Conservation (phyloP, 2,329 filamentous ascomycete species). For the Cytospora mali region DNA sequence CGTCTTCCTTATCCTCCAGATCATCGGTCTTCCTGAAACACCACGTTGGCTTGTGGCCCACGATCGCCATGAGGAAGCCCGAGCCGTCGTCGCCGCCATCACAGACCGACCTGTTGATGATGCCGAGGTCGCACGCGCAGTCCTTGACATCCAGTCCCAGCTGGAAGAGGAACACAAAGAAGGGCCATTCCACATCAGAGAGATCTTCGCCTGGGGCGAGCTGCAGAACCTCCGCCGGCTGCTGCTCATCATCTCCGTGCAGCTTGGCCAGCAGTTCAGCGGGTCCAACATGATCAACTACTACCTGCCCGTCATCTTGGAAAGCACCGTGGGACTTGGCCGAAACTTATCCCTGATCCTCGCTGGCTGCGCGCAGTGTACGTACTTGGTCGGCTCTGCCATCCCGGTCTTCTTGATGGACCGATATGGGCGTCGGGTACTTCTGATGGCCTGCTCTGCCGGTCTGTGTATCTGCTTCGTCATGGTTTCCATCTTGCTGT, state of each 20-base stretch:
- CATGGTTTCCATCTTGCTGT: constrained; percentile 44
- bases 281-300: constrained; percentile 36
- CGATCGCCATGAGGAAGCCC: constrained; percentile 38
- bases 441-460: constrained; percentile 44
- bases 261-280: constrained; percentile 36
- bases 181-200: constrained; percentile 32
- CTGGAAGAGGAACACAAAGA: constrained; percentile 30
- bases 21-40: constrained; percentile 42
- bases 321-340: constrained; percentile 42
- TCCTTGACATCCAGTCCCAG: constrained; percentile 29
- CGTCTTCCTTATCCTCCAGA: constrained; percentile 40
- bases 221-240: constrained; percentile 34
- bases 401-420: constrained; percentile 47
- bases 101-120: constrained; percentile 29
- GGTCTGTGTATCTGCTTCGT: constrained; percentile 48
- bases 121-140: constrained; percentile 23
- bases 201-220: constrained; percentile 32
- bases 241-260: constrained; percentile 33
- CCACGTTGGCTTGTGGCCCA: constrained; percentile 41
- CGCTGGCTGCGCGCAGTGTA: constrained; percentile 47
- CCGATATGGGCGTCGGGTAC: constrained; percentile 43
- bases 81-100: constrained; percentile 29
- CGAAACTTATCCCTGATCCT: constrained; percentile 56
- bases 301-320: constrained; percentile 44
- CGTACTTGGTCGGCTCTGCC: constrained; percentile 43